These are phyloP conservation scores for Chalaropsis thielavioides DNA, from an alignment of 2,329 filamentous ascomycete genomes.

Conservation along the genomic window DNA sequence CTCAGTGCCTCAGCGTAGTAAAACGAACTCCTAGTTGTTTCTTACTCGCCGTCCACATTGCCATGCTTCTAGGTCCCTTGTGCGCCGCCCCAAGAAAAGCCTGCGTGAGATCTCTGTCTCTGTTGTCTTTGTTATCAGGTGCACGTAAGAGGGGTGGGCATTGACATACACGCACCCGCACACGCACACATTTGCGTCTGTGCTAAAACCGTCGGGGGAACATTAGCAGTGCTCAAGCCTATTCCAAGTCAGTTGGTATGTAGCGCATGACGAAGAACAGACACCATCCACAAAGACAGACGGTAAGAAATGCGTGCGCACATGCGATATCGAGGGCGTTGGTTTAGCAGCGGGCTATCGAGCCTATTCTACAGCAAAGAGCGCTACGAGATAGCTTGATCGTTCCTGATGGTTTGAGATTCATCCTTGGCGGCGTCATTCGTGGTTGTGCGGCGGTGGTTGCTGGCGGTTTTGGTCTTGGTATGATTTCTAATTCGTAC, in stretches of 20 bases:
- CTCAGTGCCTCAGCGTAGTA: too few relatives aligned
- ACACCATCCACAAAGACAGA: neutral
- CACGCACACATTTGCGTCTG: neutral
- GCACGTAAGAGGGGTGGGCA: neutral
- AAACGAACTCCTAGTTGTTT: neutral
- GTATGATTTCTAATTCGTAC: neutral
- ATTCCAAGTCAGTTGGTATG: neutral
- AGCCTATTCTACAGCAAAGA: neutral
- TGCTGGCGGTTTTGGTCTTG: neutral
- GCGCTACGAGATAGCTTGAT: neutral
- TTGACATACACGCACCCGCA: neutral
- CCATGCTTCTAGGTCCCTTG: too few relatives aligned
- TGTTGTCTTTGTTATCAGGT: neutral
- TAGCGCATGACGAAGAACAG: neutral
- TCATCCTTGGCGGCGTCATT: neutral
- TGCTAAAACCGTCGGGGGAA: neutral
- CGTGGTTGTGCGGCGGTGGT: neutral
- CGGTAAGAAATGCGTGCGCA: neutral
- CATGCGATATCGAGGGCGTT: neutral
- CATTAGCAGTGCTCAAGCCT: neutral
- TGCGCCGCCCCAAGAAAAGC: too few relatives aligned
- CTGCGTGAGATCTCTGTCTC: too few relatives aligned
- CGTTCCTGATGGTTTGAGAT: neutral
- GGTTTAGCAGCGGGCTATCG: neutral
- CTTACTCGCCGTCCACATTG: neutral